Evolutionary conservation across 2,329 filamentous ascomycete species (phyloP), one percentile per base, ranked within the genome.

Genomic region (Venturia oleaginea): DNA sequence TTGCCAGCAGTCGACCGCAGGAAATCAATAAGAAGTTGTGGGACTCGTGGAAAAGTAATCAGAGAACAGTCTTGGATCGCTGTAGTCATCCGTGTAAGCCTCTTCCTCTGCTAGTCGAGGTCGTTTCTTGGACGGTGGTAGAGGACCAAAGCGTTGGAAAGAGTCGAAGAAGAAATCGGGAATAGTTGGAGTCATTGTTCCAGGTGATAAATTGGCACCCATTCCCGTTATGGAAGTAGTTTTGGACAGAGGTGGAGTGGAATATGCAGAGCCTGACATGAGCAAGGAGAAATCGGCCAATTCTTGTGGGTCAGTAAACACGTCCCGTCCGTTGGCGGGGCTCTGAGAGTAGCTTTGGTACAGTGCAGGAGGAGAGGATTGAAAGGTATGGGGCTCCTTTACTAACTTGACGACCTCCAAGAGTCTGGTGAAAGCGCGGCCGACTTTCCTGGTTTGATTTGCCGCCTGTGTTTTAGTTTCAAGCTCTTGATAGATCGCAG

Each of bases 361-460:
- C 42, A 46, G 17, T 22, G 42, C 15, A 19, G 42, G 42, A 5
- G 42, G n/a, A 46, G 42, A 19, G 4, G 13, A 22, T 46, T 46
- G 42, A 19, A 46, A 46, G 42, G 42, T 46, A 15, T 46, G 42
- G 17, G 42, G 42, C 42, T 46, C 42, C 17, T 46, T 46, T 5
- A 46, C 15, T 5, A 46, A 15, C 15, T 46, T 46, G 42, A 63
- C 38, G 30, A 63, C 48, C 8, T 61, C 59, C 15, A 67, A 57
- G 17, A 67, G 38, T 40, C 30, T 48, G 19, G 54, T 46, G 59
- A 67, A 65, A 10, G 63, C 63, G 24, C 63, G 48, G 6, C 62
- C 63, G 8, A 67, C 66, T 46, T 65, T 63, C 42, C 61, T 62
- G 37, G 48, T 55, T 38, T 66, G 63, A 46, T 64, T 67, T 37